Percentiles rank a stretch among this genome's conserved stretches.
Evolutionary conservation across 805 yeast species (phyloP).

Genomic region (Priceomyces fermenticarens): DNA sequence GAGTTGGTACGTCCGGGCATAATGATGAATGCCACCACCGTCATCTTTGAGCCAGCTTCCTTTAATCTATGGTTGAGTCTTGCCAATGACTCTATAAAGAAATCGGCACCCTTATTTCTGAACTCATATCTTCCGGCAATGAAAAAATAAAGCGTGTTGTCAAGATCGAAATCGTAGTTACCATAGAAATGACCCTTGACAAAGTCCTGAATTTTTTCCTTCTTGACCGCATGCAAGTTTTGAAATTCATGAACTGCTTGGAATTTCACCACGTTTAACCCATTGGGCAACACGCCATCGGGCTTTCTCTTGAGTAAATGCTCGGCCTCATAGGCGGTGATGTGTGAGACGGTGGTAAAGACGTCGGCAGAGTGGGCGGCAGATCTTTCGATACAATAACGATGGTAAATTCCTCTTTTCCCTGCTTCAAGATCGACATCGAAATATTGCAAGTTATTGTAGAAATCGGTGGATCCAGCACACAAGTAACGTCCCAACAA

Average conservation of each 20-base stretch:
- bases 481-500: constrained; percentile 90
- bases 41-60: constrained; percentile 76
- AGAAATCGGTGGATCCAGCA: constrained; percentile 95
- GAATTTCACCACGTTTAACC: constrained; percentile 91
- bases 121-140: constrained; percentile 97
- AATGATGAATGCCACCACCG: constrained; percentile 94
- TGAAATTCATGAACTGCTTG: constrained; percentile 98
- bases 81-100: constrained; percentile 89
- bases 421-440: constrained; percentile 99
- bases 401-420: constrained; percentile 92
- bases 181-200: constrained; percentile 98
- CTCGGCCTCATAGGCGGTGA: constrained; percentile 95
- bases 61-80: constrained; percentile 86
- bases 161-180: constrained; percentile 89
- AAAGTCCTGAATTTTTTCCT: constrained; percentile 90
- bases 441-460: constrained; percentile 81
- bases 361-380: constrained; percentile 97
- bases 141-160: constrained; percentile 90
- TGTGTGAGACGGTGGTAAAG: constrained; percentile 94
- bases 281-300: constrained; percentile 96
- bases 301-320: constrained; percentile 93
- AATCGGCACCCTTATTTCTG: constrained; percentile 94
- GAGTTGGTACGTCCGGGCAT: constrained; percentile 97
- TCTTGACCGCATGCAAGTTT: constrained; percentile 87
- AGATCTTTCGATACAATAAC: constrained; percentile 94